Base-by-base conservation (phyloP, 2,329 filamentous ascomycete species). In the Ceratocystis alfenasii region DNA sequence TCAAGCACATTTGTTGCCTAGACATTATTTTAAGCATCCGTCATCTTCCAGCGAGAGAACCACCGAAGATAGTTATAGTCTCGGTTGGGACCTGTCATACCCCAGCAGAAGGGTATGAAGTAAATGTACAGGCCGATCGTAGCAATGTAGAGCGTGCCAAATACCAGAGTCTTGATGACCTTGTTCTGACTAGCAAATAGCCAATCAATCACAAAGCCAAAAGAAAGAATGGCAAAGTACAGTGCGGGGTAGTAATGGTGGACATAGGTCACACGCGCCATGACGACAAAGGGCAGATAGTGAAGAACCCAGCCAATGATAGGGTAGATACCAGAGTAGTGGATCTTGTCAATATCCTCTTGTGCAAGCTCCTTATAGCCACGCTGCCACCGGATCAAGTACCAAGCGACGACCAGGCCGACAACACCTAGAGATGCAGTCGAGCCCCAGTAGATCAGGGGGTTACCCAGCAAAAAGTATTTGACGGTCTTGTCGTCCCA, bases 171-270 rank as follows among this genome's bases (percentile, higher is more conserved):
- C 75, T 89, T 86, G 36, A 90, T 72, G 53, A 75, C 78, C 73
- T 83, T 83, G 70, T 80, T 81, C 69, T 89, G 79, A 71, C 83
- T 86, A 70, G 86, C 82, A 60, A 90, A 84, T 69, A 87, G 80
- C 87, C 90, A 97, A 75, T 97, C 91, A 65, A 89, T 78, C 70
- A 91, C 83, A 81, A 99, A 99, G 65, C 92, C 93, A 69, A 92
- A 85, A 17, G 84, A 85, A 59, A 99, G 80, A 70, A 99, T 96
- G 71, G 94, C 92, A 75, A 97, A 99, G 80, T 97, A 99, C 10
- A 99, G 84, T 8, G 94, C 94, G 10, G 94, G 94, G 76, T 97
- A 99, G 81, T 99, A 99, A 79, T 99, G 94, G 76, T 99, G 94
- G 65, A 99, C 94, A 73, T 99, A 99, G 17, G 94, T 99, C 68